These are phyloP conservation scores for Pyrenophora seminiperda DNA, from an alignment of 2,329 filamentous ascomycete species.

Conservation along the genomic window DNA sequence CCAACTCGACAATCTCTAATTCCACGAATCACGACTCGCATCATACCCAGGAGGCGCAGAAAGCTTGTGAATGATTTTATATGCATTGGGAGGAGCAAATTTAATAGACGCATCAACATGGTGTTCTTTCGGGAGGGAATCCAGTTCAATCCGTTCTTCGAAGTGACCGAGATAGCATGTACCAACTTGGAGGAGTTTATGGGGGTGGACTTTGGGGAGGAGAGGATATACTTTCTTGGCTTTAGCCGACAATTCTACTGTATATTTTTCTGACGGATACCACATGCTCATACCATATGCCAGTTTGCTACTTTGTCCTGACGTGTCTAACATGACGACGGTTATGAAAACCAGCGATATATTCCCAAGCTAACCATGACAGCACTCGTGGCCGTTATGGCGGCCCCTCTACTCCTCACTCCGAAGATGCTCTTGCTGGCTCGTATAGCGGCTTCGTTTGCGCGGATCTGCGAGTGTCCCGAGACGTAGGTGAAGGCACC, in stretches of 20 bases:
- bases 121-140: slow-evolving; percentile 24
- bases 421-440: slow-evolving; percentile 51
- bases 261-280: neutral
- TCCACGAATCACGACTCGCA: slow-evolving; percentile 24
- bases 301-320: neutral
- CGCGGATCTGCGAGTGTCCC: slow-evolving; percentile 52
- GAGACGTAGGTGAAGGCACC: slow-evolving; percentile 55
- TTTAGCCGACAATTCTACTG: no score
- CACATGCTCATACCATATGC: neutral
- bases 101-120: slow-evolving; percentile 32
- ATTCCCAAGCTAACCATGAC: slow-evolving; percentile 52
- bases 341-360: slow-evolving; percentile 50
- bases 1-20: neutral
- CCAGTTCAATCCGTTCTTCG: slow-evolving; percentile 15
- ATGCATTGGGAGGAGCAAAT: slow-evolving; percentile 33
- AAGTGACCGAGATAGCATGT: slow-evolving; percentile 21
- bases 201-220: neutral
- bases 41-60: slow-evolving; percentile 28
- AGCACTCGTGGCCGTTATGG: slow-evolving; percentile 49
- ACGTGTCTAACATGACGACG: neutral
- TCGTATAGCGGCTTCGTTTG: slow-evolving; percentile 49
- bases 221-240: no score
- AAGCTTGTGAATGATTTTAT: slow-evolving; percentile 19
- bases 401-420: slow-evolving; percentile 47
- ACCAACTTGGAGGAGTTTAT: slow-evolving; percentile 9